Evolutionary conservation across 148 eudicot genomes (phyloP).

Genomic region (Nyssa sinensis): DNA sequence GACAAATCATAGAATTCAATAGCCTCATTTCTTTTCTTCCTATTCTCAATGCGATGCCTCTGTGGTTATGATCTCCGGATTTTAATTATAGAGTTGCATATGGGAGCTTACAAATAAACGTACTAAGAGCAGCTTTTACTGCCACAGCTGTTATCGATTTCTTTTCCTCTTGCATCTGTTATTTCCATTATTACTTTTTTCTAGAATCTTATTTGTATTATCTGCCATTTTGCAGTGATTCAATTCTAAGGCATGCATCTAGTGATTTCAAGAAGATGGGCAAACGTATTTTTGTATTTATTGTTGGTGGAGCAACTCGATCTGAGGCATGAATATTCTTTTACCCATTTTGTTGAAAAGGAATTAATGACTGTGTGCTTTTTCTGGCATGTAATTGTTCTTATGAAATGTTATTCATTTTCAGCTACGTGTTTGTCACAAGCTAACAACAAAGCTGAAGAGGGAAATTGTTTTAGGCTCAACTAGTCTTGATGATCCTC

Average conservation of each 20-base stretch:
- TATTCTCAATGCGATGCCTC: not conserved
- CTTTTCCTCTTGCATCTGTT: not conserved
- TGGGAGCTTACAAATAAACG: not conserved
- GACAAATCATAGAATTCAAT: not conserved
- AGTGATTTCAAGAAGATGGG: conserved; percentile 89
- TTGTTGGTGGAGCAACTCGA: conserved; percentile 93
- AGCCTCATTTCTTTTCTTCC: not conserved
- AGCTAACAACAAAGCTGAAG: conserved; percentile 69
- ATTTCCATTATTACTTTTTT: not conserved
- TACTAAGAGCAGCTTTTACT: not conserved
- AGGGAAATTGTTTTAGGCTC: conserved; percentile 88
- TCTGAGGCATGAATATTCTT: conserved; percentile 63
- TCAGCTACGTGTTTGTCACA: conserved; percentile 91
- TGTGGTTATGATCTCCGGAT: not conserved
- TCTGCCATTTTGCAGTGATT: conserved; percentile 52
- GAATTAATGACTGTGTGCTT: not conserved
- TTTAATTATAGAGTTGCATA: not conserved
- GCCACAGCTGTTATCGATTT: not conserved
- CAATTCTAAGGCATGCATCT: conserved; percentile 76
- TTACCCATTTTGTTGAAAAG: not conserved
- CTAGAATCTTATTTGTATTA: not conserved
- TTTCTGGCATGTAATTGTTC: conserved; percentile 2
- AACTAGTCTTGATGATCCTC: conserved; percentile 90
- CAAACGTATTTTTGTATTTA: conserved; percentile 81
- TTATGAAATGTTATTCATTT: conserved; percentile 7